These are phyloP conservation scores for Scutellaria minor DNA, from an alignment of 257 asterid genomes.

Conservation along the genomic window DNA sequence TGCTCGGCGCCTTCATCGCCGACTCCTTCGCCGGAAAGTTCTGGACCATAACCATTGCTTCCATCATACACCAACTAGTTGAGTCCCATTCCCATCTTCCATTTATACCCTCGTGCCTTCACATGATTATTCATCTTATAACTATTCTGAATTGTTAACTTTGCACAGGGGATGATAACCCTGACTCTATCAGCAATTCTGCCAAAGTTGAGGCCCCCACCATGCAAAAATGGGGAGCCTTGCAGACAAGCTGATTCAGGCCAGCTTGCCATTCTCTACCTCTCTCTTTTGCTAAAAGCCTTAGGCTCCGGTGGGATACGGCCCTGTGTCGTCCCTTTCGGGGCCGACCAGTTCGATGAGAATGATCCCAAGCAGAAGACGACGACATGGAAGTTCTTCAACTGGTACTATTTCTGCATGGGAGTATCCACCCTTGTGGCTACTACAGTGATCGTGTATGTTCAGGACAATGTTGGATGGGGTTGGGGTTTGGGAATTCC, in stretches of 20 bases:
- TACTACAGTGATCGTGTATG: conserved; percentile 69
- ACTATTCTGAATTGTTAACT: no score
- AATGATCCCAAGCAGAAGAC: conserved; percentile 62
- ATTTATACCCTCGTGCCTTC: no score
- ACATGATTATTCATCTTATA: no score
- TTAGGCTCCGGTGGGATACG: conserved; percentile 81
- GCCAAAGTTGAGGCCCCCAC: conserved; percentile 74
- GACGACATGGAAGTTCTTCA: conserved; percentile 85
- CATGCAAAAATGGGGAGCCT: conserved; percentile 45
- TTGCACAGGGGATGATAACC: conserved; percentile 70
- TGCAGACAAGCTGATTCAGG: conserved; percentile 63
- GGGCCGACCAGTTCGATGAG: conserved; percentile 84
- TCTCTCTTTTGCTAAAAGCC: conserved; percentile 68
- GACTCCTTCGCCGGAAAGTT: conserved; percentile 86
- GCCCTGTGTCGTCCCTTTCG: conserved; percentile 83
- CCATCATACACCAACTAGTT: conserved; percentile 76
- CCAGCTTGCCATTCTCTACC: conserved; percentile 68
- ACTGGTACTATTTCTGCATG: conserved; percentile 92
- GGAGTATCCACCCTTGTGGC: conserved; percentile 75
- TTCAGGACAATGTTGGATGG: conserved; percentile 80
- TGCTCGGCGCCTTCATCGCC: conserved; percentile 78
- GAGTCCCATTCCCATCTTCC: background rate
- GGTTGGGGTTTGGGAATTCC: conserved; percentile 90
- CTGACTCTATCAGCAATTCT: conserved; percentile 66
- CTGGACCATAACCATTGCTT: conserved; percentile 83